Base-by-base conservation (phyloP, 768 basidiomycete species). In the Serpula lacrymans region DNA sequence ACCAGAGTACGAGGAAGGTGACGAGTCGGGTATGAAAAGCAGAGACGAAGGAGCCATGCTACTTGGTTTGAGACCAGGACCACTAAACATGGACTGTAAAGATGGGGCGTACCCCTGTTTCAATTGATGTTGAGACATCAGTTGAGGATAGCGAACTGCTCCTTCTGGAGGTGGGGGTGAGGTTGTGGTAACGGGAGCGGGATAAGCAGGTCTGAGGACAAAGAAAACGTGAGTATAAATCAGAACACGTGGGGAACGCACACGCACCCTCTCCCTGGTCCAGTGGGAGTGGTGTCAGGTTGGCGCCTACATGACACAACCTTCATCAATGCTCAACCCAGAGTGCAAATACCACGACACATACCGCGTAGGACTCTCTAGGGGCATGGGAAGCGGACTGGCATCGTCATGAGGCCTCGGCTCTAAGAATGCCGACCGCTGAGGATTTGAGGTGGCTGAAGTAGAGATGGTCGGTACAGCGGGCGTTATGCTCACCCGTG, bases 91-190 rank as follows among this genome's bases (percentile, higher is more conserved):
- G 17, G 84, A 87, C 40, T 76, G 75, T n/a, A 82, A 59, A 5
- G 84, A 88, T 1, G 87, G 87, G 18, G 72, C 74, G 53, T 90
- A 90, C 27, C 88, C 88, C 53, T 90, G 88, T 37, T 64, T 71
- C 41, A 78, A 73, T 59, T 90, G 88, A 43, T 90, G 88, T 41
- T 76, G 75, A 1, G 82, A 80, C 88, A 90, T 90, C 24, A 89
- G 74, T 12, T 76, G 68, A 1, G 86, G 85, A 51, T 85, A 86
- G 24, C 70, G 70, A 39, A 82, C 62, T 14, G 65, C 54, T 12
- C 67, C 63, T 13, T 70, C 62, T 25, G 71, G 68, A 5, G 71
- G 68, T 12, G 80, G 75, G n/a, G 78, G 70, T 4, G 82, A 78
- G 22, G 86, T 82, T 8, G 85, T 87, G 1, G 84, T 87, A 34